These are phyloP conservation scores for Prunus salicina DNA, from an alignment of 306 rosid species.

Conservation along the genomic window DNA sequence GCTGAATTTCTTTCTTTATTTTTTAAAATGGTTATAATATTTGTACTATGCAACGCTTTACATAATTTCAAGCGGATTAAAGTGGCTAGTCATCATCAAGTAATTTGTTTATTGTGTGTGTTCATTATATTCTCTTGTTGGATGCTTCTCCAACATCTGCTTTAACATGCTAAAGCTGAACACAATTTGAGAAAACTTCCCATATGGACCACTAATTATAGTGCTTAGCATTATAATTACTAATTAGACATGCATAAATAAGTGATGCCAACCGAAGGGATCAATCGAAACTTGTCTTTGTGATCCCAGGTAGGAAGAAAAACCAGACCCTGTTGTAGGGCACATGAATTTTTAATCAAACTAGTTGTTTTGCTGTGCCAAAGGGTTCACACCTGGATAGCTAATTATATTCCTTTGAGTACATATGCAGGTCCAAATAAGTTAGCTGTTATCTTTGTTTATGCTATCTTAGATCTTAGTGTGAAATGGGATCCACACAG, in stretches of 20 bases:
- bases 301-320: conserved; percentile 25
- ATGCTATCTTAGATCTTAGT: conserved; percentile 1
- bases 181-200: neutral
- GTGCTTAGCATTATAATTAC: neutral
- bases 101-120: neutral
- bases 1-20: neutral
- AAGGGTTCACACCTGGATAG: conserved; percentile 9
- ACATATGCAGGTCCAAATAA: conserved; percentile 8
- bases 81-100: conserved; percentile 24
- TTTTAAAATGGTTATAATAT: conserved; percentile 4
- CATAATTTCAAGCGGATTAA: conserved; percentile 34
- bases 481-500: conserved; percentile 27
- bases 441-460: neutral
- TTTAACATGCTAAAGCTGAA: neutral
- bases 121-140: conserved; percentile 44
- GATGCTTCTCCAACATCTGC: conserved; percentile 62
- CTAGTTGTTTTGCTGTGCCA: conserved; percentile 12
- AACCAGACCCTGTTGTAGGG: conserved; percentile 10
- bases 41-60: conserved; percentile 14
- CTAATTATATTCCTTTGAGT: conserved; percentile 15
- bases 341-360: conserved; percentile 4
- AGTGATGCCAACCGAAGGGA: neutral
- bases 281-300: conserved; percentile 20
- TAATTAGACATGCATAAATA: neutral
- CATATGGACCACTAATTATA: neutral